Evolutionary conservation across 768 basidiomycete species (phyloP), one percentile per base, ranked within the genome.

Genomic region (Trichaptum fuscoviolaceum): DNA sequence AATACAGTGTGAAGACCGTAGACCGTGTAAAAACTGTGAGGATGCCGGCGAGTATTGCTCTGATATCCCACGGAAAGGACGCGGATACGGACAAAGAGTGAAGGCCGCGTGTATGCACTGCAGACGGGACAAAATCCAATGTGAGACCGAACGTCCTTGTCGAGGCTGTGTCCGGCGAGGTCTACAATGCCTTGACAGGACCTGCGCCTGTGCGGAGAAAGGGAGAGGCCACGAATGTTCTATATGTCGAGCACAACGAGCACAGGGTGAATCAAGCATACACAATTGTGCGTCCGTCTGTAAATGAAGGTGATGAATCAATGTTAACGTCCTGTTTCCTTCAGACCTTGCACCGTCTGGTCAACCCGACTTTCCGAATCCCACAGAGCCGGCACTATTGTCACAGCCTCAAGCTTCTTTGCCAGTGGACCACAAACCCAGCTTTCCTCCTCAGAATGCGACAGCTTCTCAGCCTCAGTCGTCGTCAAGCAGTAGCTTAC

Each of bases 81-180:
- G 81, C 69, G 86, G 87, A 1, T 85, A 84, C 62, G 87, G 87
- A 25, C 82, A 82, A 25, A 81, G 87, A 57, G 87, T 86, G 20
- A 88, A 87, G 75, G 80, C 82, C 68, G 72, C 72, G 57, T 73
- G 72, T 65, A 66, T 66, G 63, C 70, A 69, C 63, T 71, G 71
- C 67, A 87, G 87, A 75, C 84, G 83, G 35, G 84, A 87, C 73
- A 88, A 88, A 73, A 81, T 85, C 67, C 82, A 85, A 4, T 88
- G 87, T 72, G 83, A 86, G 70, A 61, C 66, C 65, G 64, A 58
- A 67, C 85, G 85, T 69, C 85, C 85, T 62, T 86, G 85, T 70
- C 67, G 75, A 24, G 77, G 81, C 23, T 86, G 85, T 72, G 71
- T 73, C 66, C 81, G 82, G 52, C 85, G 85, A 73, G 79, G 82